Conservation (phyloP, 2,329 filamentous ascomycete genomes). For the Pyricularia sp. region DNA sequence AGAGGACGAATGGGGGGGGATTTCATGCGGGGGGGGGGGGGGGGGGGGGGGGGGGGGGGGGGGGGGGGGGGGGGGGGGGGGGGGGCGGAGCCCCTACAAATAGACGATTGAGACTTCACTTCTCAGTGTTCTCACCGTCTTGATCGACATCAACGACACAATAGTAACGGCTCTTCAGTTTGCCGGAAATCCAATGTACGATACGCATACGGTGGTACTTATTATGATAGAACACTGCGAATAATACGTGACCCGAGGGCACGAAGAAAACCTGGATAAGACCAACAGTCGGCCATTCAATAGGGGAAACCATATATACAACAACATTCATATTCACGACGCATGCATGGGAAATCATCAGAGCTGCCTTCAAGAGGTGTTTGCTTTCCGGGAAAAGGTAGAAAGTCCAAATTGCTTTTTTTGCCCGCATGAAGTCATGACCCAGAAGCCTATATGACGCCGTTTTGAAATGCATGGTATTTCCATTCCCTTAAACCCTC, state of each 20-base stretch:
- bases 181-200: background rate
- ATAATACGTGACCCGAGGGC: background rate
- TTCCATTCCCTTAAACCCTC: constrained; percentile 8
- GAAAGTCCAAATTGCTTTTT: constrained; percentile 12
- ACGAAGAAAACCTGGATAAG: background rate
- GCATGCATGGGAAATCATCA: background rate
- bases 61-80: too few species aligned
- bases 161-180: background rate
- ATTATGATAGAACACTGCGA: background rate
- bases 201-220: background rate
- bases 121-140: background rate
- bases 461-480: constrained; percentile 13
- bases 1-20: background rate
- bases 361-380: background rate
- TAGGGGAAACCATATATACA: background rate
- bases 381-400: constrained; percentile 1
- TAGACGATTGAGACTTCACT: background rate
- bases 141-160: background rate
- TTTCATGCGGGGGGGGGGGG: background rate
- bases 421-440: constrained; percentile 15
- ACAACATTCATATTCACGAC: background rate
- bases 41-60: too few species aligned
- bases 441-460: constrained; percentile 20
- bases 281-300: background rate
- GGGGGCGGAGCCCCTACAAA: background rate